Percentiles rank a stretch among this genome's conserved stretches.
Evolutionary conservation across 1,284 basidiomycete genomes (phyloP).

Genomic region (Microbotryum scabiosae): DNA sequence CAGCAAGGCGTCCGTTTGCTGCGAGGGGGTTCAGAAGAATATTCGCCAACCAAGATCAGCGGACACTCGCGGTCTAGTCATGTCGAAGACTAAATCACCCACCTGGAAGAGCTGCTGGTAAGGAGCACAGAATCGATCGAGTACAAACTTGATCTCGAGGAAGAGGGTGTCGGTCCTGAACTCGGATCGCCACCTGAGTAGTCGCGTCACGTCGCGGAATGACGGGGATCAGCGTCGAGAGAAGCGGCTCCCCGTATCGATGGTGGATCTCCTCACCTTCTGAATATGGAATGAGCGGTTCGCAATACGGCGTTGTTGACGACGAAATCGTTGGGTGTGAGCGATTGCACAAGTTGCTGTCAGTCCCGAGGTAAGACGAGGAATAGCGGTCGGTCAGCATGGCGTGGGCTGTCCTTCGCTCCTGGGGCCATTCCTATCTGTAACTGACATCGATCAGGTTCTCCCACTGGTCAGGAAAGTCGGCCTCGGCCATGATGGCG

Average conservation of each 20-base stretch:
- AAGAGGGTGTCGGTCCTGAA: slow-evolving; percentile 82
- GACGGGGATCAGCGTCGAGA: neutral
- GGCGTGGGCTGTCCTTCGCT: neutral
- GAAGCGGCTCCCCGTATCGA: neutral
- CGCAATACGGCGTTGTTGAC: slow-evolving; percentile 83
- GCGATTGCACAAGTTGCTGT: slow-evolving; percentile 73
- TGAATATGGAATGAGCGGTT: slow-evolving; percentile 92
- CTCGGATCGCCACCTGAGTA: slow-evolving; percentile 67
- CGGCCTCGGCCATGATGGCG: slow-evolving; percentile 71
- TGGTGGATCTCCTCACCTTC: slow-evolving; percentile 41
- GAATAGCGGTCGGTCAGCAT: neutral
- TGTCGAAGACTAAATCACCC: neutral
- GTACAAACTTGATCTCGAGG: slow-evolving; percentile 84
- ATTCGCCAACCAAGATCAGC: neutral
- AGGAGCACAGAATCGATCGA: slow-evolving; percentile 70
- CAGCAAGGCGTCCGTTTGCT: slow-evolving; percentile 45
- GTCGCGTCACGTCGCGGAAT: neutral
- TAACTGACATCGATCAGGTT: slow-evolving; percentile 70
- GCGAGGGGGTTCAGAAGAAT: neutral
- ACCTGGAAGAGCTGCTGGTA: slow-evolving; percentile 74
- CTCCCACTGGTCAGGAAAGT: slow-evolving; percentile 79
- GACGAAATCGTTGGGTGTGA: slow-evolving; percentile 69
- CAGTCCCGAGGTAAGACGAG: slow-evolving; percentile 4
- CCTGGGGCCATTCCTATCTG: neutral
- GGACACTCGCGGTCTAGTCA: too few species aligned